Conservation (phyloP, 176 grass and related monocot genomes). For the Alopecurus myosuroides region DNA sequence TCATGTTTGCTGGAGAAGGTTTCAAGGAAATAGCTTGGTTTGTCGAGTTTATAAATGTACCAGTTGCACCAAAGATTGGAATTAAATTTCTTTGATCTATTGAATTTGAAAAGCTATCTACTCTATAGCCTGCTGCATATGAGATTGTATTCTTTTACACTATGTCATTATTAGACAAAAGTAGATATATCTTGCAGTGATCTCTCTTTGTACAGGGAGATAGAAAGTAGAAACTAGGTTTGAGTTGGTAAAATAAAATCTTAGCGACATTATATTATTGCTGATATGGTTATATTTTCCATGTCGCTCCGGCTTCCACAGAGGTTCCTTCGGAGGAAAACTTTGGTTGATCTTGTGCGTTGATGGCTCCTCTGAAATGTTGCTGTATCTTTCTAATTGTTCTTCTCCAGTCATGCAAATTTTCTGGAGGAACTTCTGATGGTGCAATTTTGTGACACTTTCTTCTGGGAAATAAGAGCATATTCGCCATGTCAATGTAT, state of each 20-base stretch:
- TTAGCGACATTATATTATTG: conserved; percentile 2
- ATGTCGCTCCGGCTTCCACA: conserved; percentile 75
- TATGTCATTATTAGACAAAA: conserved; percentile 12
- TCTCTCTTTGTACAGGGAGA: conserved; percentile 9
- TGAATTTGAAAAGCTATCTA: neutral
- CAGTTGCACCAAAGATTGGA: neutral
- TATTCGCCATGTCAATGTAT: conserved; percentile 3
- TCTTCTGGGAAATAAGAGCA: conserved; percentile 13
- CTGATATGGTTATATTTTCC: conserved; percentile 18
- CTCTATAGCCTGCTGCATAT: conserved; percentile 2
- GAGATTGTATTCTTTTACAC: conserved; percentile 14
- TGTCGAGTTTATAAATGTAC: conserved; percentile 4
- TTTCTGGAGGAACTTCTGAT: conserved; percentile 21
- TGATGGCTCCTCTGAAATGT: conserved; percentile 37
- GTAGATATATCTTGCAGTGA: neutral
- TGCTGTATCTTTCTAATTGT: conserved; percentile 26
- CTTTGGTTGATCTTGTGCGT: conserved; percentile 75
- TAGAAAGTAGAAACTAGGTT: neutral
- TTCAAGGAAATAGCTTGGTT: conserved; percentile 20
- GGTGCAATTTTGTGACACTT: conserved; percentile 11
- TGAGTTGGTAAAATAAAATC: neutral
- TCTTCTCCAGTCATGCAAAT: conserved; percentile 3
- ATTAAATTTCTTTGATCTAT: conserved; percentile 20
- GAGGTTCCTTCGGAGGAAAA: conserved; percentile 79
- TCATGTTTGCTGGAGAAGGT: conserved; percentile 31